Evolutionary conservation across 257 asterid genomes (phyloP).

Genomic region (Solanum chaucha): DNA sequence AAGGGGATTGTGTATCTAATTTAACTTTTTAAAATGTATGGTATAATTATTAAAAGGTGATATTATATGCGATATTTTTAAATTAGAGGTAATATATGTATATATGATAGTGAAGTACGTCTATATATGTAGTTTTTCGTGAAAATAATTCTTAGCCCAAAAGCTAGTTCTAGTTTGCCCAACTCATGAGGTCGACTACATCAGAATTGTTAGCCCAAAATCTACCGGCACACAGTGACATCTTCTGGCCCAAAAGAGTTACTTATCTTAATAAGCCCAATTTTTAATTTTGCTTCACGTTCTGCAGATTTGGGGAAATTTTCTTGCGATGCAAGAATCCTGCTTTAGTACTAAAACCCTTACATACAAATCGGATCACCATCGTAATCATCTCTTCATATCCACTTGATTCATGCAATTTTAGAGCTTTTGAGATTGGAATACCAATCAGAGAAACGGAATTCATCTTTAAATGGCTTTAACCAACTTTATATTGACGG

Average conservation of each 20-base stretch:
- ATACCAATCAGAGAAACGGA: not conserved
- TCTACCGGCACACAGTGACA: not conserved
- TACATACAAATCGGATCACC: not conserved
- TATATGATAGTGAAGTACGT: too few relatives aligned
- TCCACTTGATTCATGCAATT: not conserved
- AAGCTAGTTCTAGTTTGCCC: not conserved
- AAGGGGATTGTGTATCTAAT: too few relatives aligned
- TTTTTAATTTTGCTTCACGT: not conserved
- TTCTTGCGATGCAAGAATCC: not conserved
- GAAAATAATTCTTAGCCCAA: not conserved
- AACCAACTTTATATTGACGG: conserved; percentile 63
- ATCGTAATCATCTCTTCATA: not conserved
- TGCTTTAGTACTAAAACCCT: not conserved
- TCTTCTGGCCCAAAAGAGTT: not conserved
- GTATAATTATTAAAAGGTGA: too few relatives aligned
- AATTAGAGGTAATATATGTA: too few relatives aligned
- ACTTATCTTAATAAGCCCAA: not conserved
- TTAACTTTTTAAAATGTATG: too few relatives aligned
- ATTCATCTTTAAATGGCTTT: conserved; percentile 38
- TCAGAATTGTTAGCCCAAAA: not conserved
- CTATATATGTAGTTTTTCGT: too few relatives aligned
- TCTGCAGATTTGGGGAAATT: not conserved
- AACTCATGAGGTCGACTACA: not conserved
- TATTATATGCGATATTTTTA: too few relatives aligned
- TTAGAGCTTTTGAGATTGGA: not conserved